Conservation (phyloP, 192 early-diverging fungal genomes). For the Chytriomyces sp. region DNA sequence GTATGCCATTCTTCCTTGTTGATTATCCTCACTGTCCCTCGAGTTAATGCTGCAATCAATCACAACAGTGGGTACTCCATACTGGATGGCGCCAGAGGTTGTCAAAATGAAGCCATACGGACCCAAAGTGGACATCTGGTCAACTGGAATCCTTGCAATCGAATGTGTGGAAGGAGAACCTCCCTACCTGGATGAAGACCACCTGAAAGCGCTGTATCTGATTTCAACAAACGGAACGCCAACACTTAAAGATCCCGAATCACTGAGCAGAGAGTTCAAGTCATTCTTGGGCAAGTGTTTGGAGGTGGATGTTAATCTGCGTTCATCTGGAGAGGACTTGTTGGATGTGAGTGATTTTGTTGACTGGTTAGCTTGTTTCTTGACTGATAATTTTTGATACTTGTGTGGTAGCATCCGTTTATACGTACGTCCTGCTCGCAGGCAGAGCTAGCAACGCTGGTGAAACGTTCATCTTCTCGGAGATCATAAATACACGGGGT, state of each 20-base stretch:
- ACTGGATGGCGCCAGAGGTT: conserved; percentile 67
- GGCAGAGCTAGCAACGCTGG: conserved; percentile 78
- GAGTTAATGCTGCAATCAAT: conserved; percentile 67
- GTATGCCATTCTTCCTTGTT: conserved; percentile 60
- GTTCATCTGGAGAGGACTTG: conserved; percentile 77
- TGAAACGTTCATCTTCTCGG: conserved; percentile 48
- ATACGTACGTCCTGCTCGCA: conserved; percentile 78
- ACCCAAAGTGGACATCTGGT: conserved; percentile 81
- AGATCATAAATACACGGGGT: neutral
- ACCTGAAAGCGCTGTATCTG: conserved; percentile 88
- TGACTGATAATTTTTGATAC: neutral
- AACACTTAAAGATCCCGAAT: conserved; percentile 82
- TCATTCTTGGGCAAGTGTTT: conserved; percentile 85
- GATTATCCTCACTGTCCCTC: conserved; percentile 94
- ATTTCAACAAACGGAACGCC: conserved; percentile 96
- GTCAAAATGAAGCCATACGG: conserved; percentile 68
- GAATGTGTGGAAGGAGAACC: conserved; percentile 97
- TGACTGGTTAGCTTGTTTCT: neutral
- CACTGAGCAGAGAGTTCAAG: conserved; percentile 75
- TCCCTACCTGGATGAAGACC: conserved; percentile 92
- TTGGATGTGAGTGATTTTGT: conserved; percentile 57
- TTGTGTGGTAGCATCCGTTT: conserved; percentile 76
- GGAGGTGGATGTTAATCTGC: conserved; percentile 81
- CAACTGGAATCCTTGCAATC: conserved; percentile 92
- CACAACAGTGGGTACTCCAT: conserved; percentile 69